These are phyloP conservation scores for Exophiala sp. DNA, from an alignment of 2,329 filamentous ascomycete genomes.

Conservation along the genomic window DNA sequence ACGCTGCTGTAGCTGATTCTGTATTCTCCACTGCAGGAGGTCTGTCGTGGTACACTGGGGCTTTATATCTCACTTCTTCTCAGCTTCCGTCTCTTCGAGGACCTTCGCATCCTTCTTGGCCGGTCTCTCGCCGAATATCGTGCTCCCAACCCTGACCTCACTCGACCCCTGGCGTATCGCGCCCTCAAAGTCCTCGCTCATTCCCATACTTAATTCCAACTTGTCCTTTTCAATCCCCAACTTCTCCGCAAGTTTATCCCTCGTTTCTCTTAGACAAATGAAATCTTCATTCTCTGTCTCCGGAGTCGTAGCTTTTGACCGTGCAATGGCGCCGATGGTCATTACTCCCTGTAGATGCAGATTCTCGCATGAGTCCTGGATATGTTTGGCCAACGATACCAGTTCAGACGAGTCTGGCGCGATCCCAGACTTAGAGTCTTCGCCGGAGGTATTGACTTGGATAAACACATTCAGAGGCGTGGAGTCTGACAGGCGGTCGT, in stretches of 20 bases:
- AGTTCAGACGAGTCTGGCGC: slow-evolving; percentile 47
- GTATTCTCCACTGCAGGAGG: no score
- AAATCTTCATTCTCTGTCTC: slow-evolving; percentile 95
- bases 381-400: slow-evolving; percentile 64
- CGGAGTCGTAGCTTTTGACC: slow-evolving; percentile 68
- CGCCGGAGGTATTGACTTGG: slow-evolving; percentile 92
- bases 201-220: slow-evolving; percentile 94
- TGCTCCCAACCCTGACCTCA: slow-evolving; percentile 89
- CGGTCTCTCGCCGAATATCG: slow-evolving; percentile 84
- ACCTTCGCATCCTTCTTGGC: slow-evolving; percentile 75
- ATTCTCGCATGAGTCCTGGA: slow-evolving; percentile 64
- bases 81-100: slow-evolving; percentile 8
- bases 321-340: slow-evolving; percentile 94
- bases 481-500: slow-evolving; percentile 6
- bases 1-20: no score
- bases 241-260: slow-evolving; percentile 65
- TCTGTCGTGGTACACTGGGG: no score
- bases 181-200: slow-evolving; percentile 94
- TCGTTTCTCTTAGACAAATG: slow-evolving; percentile 61
- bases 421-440: slow-evolving; percentile 79
- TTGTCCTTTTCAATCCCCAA: slow-evolving; percentile 53
- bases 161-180: slow-evolving; percentile 78
- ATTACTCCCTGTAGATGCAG: slow-evolving; percentile 79
- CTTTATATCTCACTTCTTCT: slow-evolving; percentile 4
- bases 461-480: slow-evolving; percentile 69